A percentile compares a stretch with the other conserved stretches of the same genome.
phyloP scores from a whole-genome alignment of 108 stramenopile genomes.

The Mayamaea pseudoterrestris region DNA sequence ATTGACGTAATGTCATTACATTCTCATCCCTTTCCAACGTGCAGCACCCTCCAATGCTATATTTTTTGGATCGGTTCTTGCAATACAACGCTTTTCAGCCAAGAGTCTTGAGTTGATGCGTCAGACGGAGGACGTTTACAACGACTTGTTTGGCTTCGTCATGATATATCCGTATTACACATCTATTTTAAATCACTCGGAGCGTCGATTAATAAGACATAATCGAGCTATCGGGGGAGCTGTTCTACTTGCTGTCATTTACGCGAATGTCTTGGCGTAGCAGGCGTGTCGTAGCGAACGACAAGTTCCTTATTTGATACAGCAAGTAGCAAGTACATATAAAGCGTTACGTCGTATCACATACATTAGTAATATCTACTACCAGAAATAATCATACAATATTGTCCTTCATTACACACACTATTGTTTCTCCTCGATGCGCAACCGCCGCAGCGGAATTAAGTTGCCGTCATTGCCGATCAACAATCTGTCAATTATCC shows the following conservation, averaged over 20 bases:
- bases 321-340: too few relatives aligned
- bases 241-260: slow-evolving; percentile 6
- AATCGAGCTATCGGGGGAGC: slow-evolving; percentile 19
- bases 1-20: too few relatives aligned
- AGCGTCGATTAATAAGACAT: slow-evolving; percentile 17
- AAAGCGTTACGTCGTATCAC: too few relatives aligned
- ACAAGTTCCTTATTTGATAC: too few relatives aligned
- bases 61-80: slow-evolving; percentile 14
- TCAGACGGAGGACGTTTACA: slow-evolving; percentile 12
- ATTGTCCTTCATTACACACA: too few relatives aligned
- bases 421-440: too few relatives aligned
- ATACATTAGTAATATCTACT: too few relatives aligned
- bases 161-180: slow-evolving; percentile 9
- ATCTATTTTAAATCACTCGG: slow-evolving; percentile 10
- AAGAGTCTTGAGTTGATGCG: slow-evolving; percentile 16
- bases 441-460: too few relatives aligned
- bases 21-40: too few relatives aligned
- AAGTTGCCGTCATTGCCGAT: too few relatives aligned
- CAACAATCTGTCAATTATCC: too few relatives aligned
- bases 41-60: slow-evolving; percentile 15
- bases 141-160: slow-evolving; percentile 19
- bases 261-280: slow-evolving; percentile 17
- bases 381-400: too few relatives aligned
- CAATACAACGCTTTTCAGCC: slow-evolving; percentile 11
- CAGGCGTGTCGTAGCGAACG: background rate